These are phyloP conservation scores for Endothia cerciana DNA, from an alignment of 2,329 filamentous ascomycete species.

Conservation along the genomic window DNA sequence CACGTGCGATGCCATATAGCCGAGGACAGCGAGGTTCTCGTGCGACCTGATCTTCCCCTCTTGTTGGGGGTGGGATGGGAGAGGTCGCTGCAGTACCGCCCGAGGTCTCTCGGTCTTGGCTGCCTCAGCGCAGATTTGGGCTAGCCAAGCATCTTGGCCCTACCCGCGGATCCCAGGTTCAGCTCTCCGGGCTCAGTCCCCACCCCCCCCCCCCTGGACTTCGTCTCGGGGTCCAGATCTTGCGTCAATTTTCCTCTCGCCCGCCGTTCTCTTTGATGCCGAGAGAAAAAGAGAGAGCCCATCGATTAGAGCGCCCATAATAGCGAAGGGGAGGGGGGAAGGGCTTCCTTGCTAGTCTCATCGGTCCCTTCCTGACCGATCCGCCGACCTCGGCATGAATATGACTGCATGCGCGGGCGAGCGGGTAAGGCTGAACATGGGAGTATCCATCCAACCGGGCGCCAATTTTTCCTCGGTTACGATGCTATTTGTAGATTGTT, in stretches of 20 bases:
- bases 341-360: not conserved
- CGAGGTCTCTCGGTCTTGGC: conserved; percentile 1
- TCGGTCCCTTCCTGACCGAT: not conserved
- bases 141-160: no score
- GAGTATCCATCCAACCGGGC: conserved; percentile 19
- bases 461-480: conserved; percentile 18
- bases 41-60: not conserved
- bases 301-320: no score
- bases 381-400: conserved; percentile 28
- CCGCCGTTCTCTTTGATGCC: not conserved
- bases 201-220: no score
- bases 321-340: no score
- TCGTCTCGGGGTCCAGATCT: not conserved
- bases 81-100: not conserved
- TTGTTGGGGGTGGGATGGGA: no score
- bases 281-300: not conserved
- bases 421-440: conserved; percentile 26
- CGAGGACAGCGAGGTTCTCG: not conserved
- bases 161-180: not conserved
- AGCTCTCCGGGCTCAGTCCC: not conserved
- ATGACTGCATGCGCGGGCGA: conserved; percentile 19
- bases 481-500: conserved; percentile 20
- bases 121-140: no score
- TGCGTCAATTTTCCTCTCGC: not conserved
- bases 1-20: conserved; percentile 2